phyloP scores from a whole-genome alignment of 164 flowering plant genomes.

The Tetracentron sinense region DNA sequence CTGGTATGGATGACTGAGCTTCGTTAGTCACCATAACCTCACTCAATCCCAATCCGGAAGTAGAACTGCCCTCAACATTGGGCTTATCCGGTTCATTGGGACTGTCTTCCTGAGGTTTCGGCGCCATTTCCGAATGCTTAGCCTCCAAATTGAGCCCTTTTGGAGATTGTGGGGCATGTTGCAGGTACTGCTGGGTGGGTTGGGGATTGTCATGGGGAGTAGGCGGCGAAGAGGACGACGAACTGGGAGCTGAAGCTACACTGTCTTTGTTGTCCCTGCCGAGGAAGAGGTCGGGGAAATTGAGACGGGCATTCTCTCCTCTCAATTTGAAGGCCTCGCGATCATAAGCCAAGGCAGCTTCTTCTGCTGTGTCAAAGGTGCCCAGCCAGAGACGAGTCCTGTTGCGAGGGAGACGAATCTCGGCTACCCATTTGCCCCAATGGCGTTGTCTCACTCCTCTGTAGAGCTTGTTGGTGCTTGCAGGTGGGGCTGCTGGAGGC shows the following conservation, averaged over 20 bases:
- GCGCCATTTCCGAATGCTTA: neutral
- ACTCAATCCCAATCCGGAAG: conserved; percentile 31
- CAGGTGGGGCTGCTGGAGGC: conserved; percentile 34
- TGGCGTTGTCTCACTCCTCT: conserved; percentile 94
- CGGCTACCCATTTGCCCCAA: conserved; percentile 99
- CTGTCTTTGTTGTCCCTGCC: conserved; percentile 30
- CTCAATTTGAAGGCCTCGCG: conserved; percentile 83
- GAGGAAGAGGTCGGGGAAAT: conserved; percentile 76
- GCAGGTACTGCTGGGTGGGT: neutral
- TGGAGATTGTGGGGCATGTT: conserved; percentile 16
- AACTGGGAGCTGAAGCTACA: conserved; percentile 18
- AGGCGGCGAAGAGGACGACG: conserved; percentile 23
- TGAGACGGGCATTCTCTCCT: conserved; percentile 86
- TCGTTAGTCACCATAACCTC: conserved; percentile 29
- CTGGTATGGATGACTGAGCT: conserved; percentile 10
- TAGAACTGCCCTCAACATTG: conserved; percentile 8
- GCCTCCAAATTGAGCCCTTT: conserved; percentile 14
- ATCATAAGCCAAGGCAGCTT: conserved; percentile 89
- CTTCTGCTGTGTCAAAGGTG: conserved; percentile 95
- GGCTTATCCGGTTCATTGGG: conserved; percentile 3
- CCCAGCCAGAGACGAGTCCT: conserved; percentile 97
- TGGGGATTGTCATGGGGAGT: conserved; percentile 9
- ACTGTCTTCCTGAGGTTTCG: neutral
- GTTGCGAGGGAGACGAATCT: conserved; percentile 86
- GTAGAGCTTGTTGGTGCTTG: conserved; percentile 76